Evolutionary conservation across 257 asterid species (phyloP).

Genomic region (Asclepias syriaca): DNA sequence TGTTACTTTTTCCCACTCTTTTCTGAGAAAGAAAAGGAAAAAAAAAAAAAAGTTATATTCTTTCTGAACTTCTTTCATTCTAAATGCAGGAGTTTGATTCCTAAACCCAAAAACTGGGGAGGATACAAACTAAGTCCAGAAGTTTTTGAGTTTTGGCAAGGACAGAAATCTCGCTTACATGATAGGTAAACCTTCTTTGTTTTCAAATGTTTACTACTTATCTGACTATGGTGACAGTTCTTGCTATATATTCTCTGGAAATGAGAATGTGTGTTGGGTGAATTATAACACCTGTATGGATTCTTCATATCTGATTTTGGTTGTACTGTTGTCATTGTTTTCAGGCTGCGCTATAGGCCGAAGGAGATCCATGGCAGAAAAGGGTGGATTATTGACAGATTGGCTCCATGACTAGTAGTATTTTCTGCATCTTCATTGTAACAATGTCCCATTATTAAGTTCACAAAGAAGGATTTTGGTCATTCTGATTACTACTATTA

Average conservation of each 20-base stretch:
- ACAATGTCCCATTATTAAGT: background rate
- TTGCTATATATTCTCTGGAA: background rate
- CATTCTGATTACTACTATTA: no score
- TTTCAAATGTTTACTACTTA: background rate
- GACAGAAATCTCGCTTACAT: slow-evolving; percentile 45
- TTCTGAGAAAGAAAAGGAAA: no score
- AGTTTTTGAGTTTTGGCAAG: slow-evolving; percentile 49
- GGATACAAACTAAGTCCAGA: slow-evolving; percentile 45
- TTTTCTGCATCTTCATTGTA: slow-evolving; percentile 22
- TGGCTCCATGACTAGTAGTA: slow-evolving; percentile 44
- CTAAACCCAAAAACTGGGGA: slow-evolving; percentile 48
- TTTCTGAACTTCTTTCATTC: background rate
- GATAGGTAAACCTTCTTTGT: slow-evolving; percentile 30
- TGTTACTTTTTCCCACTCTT: no score
- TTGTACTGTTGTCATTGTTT: background rate
- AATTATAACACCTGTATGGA: background rate
- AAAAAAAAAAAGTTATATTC: background rate
- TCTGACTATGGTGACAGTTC: background rate
- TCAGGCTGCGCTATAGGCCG: slow-evolving; percentile 33
- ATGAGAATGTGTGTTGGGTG: background rate
- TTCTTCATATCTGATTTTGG: background rate
- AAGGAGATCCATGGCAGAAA: slow-evolving; percentile 24
- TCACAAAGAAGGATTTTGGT: no score
- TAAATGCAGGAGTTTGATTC: slow-evolving; percentile 30
- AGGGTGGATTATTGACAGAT: slow-evolving; percentile 36